Evolutionary conservation across 495 filamentous ascomycete genomes (phyloP).

Genomic region (Xylaria telfairii): DNA sequence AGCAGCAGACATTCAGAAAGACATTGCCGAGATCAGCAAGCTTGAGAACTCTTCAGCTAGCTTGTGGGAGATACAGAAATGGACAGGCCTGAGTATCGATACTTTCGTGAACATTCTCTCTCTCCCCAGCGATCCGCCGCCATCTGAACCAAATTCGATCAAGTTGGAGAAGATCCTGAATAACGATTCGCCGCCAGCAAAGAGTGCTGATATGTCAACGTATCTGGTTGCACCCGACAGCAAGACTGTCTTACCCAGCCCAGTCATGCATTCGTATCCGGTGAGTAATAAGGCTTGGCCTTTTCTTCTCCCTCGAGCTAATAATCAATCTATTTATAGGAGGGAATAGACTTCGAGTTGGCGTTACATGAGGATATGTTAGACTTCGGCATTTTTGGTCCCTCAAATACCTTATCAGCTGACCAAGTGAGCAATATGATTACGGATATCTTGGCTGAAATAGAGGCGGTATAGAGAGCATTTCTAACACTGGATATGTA

Average conservation of each 20-base stretch:
- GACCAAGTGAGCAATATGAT: conserved; percentile 25
- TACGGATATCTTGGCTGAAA: conserved; percentile 19
- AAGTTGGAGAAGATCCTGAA: conserved; percentile 28
- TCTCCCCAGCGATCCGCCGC: conserved; percentile 34
- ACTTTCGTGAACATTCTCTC: conserved; percentile 65
- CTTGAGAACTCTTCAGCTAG: conserved; percentile 43
- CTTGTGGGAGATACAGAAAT: conserved; percentile 56
- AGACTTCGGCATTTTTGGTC: conserved; percentile 62
- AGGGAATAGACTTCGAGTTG: conserved; percentile 62
- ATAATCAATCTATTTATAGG: conserved; percentile 39
- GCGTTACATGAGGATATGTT: conserved; percentile 50
- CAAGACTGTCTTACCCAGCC: conserved; percentile 30
- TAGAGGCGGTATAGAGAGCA: conserved; percentile 26
- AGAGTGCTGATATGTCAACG: background rate
- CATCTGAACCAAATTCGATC: conserved; percentile 10
- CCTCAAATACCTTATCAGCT: conserved; percentile 29
- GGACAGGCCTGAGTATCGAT: conserved; percentile 54
- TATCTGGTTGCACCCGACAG: conserved; percentile 15
- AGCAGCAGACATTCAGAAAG: conserved; percentile 46
- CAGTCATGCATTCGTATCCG: conserved; percentile 39
- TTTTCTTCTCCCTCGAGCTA: background rate
- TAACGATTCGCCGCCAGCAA: background rate
- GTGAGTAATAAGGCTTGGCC: conserved; percentile 35
- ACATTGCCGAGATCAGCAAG: conserved; percentile 47
- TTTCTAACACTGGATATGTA: background rate